Conservation (phyloP, 2,329 filamentous ascomycete species). For the Colletotrichum euphorbiae region DNA sequence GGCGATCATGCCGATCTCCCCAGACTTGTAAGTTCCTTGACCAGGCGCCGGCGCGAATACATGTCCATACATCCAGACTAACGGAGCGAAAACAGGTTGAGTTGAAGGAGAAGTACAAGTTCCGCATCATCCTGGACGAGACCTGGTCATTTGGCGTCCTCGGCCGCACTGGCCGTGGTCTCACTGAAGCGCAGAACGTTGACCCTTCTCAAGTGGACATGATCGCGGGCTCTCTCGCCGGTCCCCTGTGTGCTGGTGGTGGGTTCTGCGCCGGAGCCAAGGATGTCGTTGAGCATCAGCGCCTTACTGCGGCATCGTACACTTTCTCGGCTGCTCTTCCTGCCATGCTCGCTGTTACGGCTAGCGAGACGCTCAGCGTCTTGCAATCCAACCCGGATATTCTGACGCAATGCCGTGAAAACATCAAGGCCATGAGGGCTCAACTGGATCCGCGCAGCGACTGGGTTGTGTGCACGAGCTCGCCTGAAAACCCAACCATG, state of each 20-base stretch:
- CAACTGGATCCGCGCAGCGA: constrained; percentile 94
- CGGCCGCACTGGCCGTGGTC: constrained; percentile 87
- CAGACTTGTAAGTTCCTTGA: constrained; percentile 72
- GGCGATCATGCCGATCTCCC: constrained; percentile 89
- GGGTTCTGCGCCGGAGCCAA: constrained; percentile 94
- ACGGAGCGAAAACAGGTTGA: constrained; percentile 63
- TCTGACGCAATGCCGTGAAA: constrained; percentile 82
- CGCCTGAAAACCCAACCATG: constrained; percentile 87
- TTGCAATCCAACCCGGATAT: constrained; percentile 90
- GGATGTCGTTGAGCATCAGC: constrained; percentile 96
- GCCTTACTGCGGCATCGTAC: constrained; percentile 90
- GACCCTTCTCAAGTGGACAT: constrained; percentile 95
- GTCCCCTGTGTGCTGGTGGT: constrained; percentile 89
- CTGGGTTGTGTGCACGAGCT: constrained; percentile 87
- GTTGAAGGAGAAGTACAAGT: constrained; percentile 96
- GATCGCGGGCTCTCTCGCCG: constrained; percentile 93
- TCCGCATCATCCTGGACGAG: constrained; percentile 96
- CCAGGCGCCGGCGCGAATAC: background rate
- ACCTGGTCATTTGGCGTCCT: constrained; percentile 97
- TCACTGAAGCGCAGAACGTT: constrained; percentile 97
- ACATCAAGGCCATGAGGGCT: constrained; percentile 84
- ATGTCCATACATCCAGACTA: constrained; percentile 22
- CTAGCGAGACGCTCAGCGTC: constrained; percentile 88
- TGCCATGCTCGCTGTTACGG: constrained; percentile 93
- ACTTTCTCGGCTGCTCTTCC: constrained; percentile 96